Percentiles rank a stretch among this genome's conserved stretches.
These are phyloP conservation scores for Zanthoxylum bungeanum DNA, from an alignment of 345 rosid genomes.

Conservation along the genomic window DNA sequence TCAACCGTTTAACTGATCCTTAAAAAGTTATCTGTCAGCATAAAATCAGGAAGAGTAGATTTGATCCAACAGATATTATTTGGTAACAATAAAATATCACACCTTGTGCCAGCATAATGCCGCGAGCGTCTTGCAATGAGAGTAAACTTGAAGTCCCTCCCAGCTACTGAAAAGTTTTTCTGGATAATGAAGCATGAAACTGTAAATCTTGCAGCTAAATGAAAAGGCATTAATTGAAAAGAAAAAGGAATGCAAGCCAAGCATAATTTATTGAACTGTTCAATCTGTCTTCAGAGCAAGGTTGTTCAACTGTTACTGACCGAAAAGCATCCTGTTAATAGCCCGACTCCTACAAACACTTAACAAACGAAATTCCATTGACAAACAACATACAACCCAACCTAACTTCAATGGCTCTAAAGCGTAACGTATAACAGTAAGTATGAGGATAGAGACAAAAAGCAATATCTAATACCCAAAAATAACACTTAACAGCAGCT, in stretches of 20 bases:
- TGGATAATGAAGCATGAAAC: constrained; percentile 32
- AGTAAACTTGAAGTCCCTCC: constrained; percentile 60
- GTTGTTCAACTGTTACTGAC: neutral
- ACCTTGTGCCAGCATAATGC: constrained; percentile 99
- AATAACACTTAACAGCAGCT: neutral
- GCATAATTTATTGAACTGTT: neutral
- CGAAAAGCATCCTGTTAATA: neutral
- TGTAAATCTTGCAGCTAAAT: neutral
- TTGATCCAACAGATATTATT: neutral
- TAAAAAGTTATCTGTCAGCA: neutral
- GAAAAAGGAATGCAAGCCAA: neutral
- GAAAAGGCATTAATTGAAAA: neutral
- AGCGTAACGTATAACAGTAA: neutral
- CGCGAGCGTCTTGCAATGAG: constrained; percentile 91
- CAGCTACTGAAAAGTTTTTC: constrained; percentile 66
- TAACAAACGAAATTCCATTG: neutral
- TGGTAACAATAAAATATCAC: constrained; percentile 1
- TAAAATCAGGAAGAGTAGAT: constrained; percentile 3
- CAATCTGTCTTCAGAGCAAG: neutral
- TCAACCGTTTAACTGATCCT: neutral
- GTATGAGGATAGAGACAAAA: neutral
- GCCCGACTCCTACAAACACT: neutral
- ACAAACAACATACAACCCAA: neutral
- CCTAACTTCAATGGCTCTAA: neutral
- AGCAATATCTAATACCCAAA: neutral